phyloP scores from a whole-genome alignment of 768 basidiomycete genomes.

The Tricholoma flavovirens region DNA sequence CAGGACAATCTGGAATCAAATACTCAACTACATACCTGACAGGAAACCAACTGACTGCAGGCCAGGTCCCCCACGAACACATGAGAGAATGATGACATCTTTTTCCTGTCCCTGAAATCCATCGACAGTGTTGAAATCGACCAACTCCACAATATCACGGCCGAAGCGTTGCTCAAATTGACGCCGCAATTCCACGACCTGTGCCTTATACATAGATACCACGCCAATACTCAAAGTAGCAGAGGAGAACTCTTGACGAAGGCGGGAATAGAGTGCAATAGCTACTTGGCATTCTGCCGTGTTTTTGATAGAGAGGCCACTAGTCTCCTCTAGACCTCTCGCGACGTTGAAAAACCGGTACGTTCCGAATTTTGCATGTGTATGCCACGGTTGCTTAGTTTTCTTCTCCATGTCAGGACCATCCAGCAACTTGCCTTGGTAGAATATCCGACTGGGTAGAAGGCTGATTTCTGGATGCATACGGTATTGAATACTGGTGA shows the following conservation, averaged over 20 bases:
- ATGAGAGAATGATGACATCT: slow-evolving; percentile 95
- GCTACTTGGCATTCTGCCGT: slow-evolving; percentile 67
- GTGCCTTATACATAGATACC: slow-evolving; percentile 93
- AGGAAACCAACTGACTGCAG: slow-evolving; percentile 83
- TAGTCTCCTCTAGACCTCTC: slow-evolving; percentile 59
- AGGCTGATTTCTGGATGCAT: slow-evolving; percentile 97
- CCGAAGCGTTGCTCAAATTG: slow-evolving; percentile 73
- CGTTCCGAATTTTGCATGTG: slow-evolving; percentile 65
- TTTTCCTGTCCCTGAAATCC: slow-evolving; percentile 99
- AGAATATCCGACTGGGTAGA: slow-evolving; percentile 87
- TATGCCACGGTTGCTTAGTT: slow-evolving; percentile 85
- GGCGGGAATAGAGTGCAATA: slow-evolving; percentile 65
- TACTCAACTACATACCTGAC: slow-evolving; percentile 43
- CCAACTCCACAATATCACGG: slow-evolving; percentile 53
- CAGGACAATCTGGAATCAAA: neutral
- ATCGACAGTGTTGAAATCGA: slow-evolving; percentile 97
- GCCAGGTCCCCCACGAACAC: slow-evolving; percentile 90
- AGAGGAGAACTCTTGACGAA: slow-evolving; percentile 56
- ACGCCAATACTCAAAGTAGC: slow-evolving; percentile 49
- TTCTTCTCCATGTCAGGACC: slow-evolving; percentile 85
- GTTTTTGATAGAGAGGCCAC: slow-evolving; percentile 74
- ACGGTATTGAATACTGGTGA: slow-evolving; percentile 89
- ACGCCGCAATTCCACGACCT: slow-evolving; percentile 68
- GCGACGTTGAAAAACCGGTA: slow-evolving; percentile 88
- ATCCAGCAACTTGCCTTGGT: slow-evolving; percentile 71